Evolutionary conservation across 192 early-diverging fungal species (phyloP), one percentile per base, ranked within the genome.

Genomic region (Phlyctochytrium bullatum): DNA sequence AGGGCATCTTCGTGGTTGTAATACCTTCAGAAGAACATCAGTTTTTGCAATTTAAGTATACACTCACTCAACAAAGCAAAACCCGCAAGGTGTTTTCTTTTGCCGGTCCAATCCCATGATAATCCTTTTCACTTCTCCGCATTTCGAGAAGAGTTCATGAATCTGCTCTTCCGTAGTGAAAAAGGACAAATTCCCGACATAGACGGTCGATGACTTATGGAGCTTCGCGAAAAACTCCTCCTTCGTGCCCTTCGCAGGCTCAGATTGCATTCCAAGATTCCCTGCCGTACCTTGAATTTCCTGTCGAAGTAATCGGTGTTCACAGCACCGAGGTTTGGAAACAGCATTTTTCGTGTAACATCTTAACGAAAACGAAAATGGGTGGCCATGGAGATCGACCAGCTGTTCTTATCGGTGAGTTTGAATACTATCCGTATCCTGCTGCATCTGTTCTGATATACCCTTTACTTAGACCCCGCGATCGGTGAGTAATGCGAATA

Each of bases 151-250:
- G 20, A 98, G 77, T 73, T 95, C 93, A 73, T 94, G 91, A 27
- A 98, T 89, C 75, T 98, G 97, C 83, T 98, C 97, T 78, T 98
- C 97, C 0, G 95, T 96, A 1, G 95, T 98, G 82, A 88, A 98
- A 68, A 97, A 98, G 23, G 94, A 96, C 36, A 98, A 76, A 78
- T 98, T 98, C 54, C 97, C 97, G 14, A 98, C 88, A 66, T 98
- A 98, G 34, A 98, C 85, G 25, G 97, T 97, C 0, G 91, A 81
- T 1, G 91, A 80, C 6, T 17, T 47, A 31, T 58, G 62, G 17
- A 83, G 61, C 3, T 75, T 69, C 16, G 47, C 25, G 28, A 73
- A 51, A 27, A 59, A 66, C 16, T 80, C 61, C 27, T 72, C 70
- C 27, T 52, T 34, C 1, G 63, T 71, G 16, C 77, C 81, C 67